A percentile compares a stretch with the other conserved stretches of the same genome.
Conservation (phyloP, 177 flowering plant species). For the Vitis hybrid region DNA sequence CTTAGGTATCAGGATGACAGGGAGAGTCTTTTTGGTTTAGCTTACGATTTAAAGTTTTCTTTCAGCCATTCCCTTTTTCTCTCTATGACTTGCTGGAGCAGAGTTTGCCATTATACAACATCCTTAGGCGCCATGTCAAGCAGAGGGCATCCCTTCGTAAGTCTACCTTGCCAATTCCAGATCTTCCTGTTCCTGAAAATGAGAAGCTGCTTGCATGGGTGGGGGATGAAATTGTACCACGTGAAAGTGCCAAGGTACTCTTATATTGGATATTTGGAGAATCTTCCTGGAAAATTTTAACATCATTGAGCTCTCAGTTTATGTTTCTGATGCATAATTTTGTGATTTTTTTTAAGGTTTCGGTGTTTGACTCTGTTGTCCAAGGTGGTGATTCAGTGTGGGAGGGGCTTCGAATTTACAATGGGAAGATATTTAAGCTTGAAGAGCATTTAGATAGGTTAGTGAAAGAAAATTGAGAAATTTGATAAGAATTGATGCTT, state of each 20-base stretch:
- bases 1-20: background rate
- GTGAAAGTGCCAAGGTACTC: slow-evolving; percentile 90
- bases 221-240: slow-evolving; percentile 84
- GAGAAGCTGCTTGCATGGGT: slow-evolving; percentile 91
- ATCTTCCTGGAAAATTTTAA: background rate
- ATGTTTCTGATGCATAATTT: slow-evolving; percentile 6
- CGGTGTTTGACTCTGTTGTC: slow-evolving; percentile 94
- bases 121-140: slow-evolving; percentile 52
- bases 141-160: slow-evolving; percentile 28
- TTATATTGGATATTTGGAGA: background rate
- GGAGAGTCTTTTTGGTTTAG: background rate
- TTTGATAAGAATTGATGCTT: background rate
- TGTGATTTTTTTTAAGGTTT: slow-evolving; percentile 50
- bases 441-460: slow-evolving; percentile 94
- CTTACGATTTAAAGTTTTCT: background rate
- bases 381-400: slow-evolving; percentile 99
- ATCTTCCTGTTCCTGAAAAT: slow-evolving; percentile 86
- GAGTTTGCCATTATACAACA: slow-evolving; percentile 81
- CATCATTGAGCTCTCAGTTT: background rate
- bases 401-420: slow-evolving; percentile 95
- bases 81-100: slow-evolving; percentile 80
- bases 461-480: slow-evolving; percentile 16
- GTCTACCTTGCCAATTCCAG: slow-evolving; percentile 51
- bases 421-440: slow-evolving; percentile 86
- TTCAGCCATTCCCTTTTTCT: slow-evolving; percentile 68